Evolutionary conservation across 2,329 filamentous ascomycete species (phyloP).

Genomic region (Talaromyces rugulosus): DNA sequence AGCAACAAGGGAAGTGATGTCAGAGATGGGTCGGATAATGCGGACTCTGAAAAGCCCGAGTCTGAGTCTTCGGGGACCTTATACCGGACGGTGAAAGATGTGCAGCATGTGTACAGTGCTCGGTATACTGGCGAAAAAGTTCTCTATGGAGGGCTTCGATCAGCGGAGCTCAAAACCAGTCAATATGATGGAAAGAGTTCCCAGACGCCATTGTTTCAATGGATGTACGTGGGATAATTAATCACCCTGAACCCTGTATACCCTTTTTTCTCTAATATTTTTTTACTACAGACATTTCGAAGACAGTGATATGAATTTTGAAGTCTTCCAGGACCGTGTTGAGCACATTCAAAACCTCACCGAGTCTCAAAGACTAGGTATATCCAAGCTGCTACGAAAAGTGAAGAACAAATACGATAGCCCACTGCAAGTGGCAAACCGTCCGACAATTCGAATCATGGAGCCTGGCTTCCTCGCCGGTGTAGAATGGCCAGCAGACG

Average conservation of each 20-base stretch:
- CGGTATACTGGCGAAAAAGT: background rate
- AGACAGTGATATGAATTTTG: background rate
- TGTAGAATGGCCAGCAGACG: background rate
- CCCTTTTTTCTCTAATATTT: background rate
- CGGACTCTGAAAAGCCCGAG: background rate
- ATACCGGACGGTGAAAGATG: background rate
- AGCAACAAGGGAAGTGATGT: background rate
- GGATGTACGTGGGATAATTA: background rate
- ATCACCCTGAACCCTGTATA: background rate
- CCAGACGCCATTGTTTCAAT: background rate
- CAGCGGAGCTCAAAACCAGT: background rate
- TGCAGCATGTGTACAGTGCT: background rate
- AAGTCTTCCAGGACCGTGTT: background rate
- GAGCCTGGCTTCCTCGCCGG: background rate
- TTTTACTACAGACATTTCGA: background rate
- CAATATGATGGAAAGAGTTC: background rate
- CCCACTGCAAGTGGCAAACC: background rate
- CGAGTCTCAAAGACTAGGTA: background rate
- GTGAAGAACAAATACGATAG: background rate
- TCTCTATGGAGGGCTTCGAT: background rate
- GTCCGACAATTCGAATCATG: background rate
- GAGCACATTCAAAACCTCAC: background rate
- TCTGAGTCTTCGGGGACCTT: background rate
- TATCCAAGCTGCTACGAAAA: background rate
- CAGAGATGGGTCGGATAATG: background rate